phyloP scores from a whole-genome alignment of 805 yeast species.

The Metschnikowia arizonensis region DNA sequence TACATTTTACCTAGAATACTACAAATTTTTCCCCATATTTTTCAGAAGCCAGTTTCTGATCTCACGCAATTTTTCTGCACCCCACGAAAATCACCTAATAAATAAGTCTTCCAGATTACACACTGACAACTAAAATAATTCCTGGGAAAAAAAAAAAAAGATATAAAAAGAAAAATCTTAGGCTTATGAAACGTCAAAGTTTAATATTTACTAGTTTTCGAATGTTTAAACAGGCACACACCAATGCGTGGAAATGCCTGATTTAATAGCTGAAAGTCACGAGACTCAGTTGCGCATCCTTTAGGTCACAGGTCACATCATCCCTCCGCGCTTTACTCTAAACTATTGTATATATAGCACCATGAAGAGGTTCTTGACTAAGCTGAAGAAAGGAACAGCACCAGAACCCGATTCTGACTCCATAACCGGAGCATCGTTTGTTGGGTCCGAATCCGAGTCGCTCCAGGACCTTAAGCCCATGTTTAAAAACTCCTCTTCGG shows the following conservation, averaged over 20 bases:
- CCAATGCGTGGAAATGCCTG: not conserved
- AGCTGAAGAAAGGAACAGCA: conserved; percentile 8
- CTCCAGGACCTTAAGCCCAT: conserved; percentile 30
- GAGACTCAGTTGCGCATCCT: conserved; percentile 1
- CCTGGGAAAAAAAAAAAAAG: not conserved
- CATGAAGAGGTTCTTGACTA: conserved; percentile 16
- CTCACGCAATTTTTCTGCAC: conserved; percentile 5
- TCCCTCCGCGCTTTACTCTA: not conserved
- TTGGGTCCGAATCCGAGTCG: conserved; percentile 23
- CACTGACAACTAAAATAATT: not conserved
- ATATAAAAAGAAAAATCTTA: too few relatives aligned
- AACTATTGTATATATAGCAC: too few relatives aligned
- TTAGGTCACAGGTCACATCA: not conserved
- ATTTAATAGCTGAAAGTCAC: not conserved
- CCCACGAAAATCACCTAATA: not conserved
- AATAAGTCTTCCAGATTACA: not conserved
- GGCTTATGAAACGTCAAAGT: too few relatives aligned
- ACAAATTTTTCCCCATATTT: not conserved
- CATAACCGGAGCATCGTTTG: conserved; percentile 3
- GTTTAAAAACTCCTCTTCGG: conserved; percentile 20
- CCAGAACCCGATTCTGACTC: conserved; percentile 5
- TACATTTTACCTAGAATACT: not conserved
- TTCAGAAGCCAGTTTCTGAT: not conserved
- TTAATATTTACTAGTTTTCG: not conserved
- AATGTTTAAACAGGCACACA: too few relatives aligned